Evolutionary conservation across 2,329 filamentous ascomycete genomes (phyloP).

Genomic region (Phialophora chinensis): DNA sequence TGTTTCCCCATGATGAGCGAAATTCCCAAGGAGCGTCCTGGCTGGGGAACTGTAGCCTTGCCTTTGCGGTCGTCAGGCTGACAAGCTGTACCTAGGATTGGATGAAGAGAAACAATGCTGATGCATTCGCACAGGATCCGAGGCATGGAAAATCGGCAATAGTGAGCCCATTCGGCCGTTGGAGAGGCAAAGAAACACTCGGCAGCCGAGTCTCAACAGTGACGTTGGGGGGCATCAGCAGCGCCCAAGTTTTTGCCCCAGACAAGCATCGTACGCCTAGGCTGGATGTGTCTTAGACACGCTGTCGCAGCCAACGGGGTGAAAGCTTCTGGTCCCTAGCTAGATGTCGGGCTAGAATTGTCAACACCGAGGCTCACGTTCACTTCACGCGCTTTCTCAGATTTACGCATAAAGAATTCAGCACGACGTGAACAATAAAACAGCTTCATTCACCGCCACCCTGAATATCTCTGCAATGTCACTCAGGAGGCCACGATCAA

Average conservation of each 20-base stretch:
- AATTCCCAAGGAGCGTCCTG: not conserved
- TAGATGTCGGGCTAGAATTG: not conserved
- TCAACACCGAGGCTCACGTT: constrained; percentile 31
- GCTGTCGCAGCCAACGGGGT: not conserved
- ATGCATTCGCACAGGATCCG: not conserved
- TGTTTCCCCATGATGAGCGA: not conserved
- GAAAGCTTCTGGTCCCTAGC: not conserved
- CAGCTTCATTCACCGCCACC: constrained; percentile 25
- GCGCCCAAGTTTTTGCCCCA: not conserved
- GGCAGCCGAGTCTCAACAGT: not conserved
- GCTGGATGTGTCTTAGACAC: not conserved
- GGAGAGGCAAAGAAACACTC: constrained; percentile 3
- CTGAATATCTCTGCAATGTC: constrained; percentile 30
- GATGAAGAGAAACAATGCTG: not conserved
- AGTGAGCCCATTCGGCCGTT: not conserved
- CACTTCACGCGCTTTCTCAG: constrained; percentile 33
- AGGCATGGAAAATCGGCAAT: not conserved
- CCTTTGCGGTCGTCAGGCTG: not conserved
- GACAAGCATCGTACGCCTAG: not conserved
- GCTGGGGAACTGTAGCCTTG: not conserved
- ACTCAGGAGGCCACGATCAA: constrained; percentile 8
- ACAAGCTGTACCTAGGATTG: not conserved
- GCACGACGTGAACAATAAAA: constrained; percentile 37
- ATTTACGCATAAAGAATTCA: constrained; percentile 40
- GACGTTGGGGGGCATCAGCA: not conserved